Base-by-base conservation (phyloP, 225 moss, liverwort and hornwort genomes). In the Physcomitrium patens region DNA sequence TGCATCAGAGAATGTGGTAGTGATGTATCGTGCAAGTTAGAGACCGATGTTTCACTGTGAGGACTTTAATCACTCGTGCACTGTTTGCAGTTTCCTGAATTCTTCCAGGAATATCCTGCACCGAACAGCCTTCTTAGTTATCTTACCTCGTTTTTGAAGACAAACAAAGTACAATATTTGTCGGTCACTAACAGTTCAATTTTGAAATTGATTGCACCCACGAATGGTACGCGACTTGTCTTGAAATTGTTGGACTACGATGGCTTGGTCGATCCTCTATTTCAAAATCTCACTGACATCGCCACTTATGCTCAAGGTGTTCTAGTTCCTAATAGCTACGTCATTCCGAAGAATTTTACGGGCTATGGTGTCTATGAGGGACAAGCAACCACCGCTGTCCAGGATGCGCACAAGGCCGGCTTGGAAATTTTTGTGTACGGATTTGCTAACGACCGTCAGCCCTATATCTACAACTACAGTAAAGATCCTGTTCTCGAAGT, bases 111-210 rank as follows among this genome's bases (percentile, higher is more conserved):
- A 61, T 82, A 99, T 71, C 86, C 89, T 55, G 93, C 91, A 63
- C 81, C 85, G 70, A 99, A 95, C 60, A 88, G 89, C 27, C 63
- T 92, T 74, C 86, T 90, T 16, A 72, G 75, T 12, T 92, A 86
- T 63, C 58, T 91, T n/a, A 78, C 86, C 9, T 65, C 76, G 0
- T 83, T 79, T 17, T 42, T 95, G 9, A 72, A 58, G 37, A 6
- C 0, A 0, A 3, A 48, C n/a, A 0, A 0, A 0, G 79, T 86
- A 28, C 51, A 20, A 42, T 93, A 70, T 67, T 57, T 91, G 45
- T 99, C 99, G 65, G 86, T 91, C 13, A 89, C 91, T 15, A 95
- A 95, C 76, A 87, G 93, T 52, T 80, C 66, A 59, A 85, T 90
- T 56, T 64, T 90, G 76, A 87, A 76, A 61, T 44, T 92, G 15